These are phyloP conservation scores for Lichtheimia hyalospora DNA, from an alignment of 371 early-diverging fungal genomes.

Conservation along the genomic window DNA sequence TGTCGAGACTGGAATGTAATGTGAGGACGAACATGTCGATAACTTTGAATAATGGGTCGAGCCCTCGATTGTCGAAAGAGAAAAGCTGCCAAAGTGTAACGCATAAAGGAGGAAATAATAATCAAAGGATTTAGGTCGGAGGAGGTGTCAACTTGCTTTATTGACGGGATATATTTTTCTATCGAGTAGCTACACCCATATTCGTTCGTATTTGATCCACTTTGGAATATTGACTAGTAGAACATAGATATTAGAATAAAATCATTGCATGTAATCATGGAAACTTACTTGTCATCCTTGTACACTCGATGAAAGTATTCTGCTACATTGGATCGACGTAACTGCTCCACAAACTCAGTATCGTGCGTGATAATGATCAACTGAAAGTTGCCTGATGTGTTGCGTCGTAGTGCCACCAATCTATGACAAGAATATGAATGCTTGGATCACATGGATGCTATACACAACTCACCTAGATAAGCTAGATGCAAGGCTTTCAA, in stretches of 20 bases:
- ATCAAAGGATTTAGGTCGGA: too few species aligned
- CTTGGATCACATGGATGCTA: too few species aligned
- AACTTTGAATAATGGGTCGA: too few species aligned
- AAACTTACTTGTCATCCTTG: conserved; percentile 67
- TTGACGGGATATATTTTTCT: too few species aligned
- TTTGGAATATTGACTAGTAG: conserved; percentile 5
- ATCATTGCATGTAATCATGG: background rate
- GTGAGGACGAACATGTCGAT: too few species aligned
- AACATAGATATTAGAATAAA: background rate
- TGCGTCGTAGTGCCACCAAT: conserved; percentile 55
- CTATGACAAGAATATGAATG: background rate
- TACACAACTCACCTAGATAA: conserved; percentile 62
- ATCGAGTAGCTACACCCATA: background rate
- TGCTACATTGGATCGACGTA: conserved; percentile 78
- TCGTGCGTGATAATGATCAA: conserved; percentile 99
- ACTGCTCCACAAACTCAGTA: conserved; percentile 91
- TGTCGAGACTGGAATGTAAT: too few species aligned
- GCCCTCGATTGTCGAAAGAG: too few species aligned
- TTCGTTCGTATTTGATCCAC: conserved; percentile 1
- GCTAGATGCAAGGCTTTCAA: conserved; percentile 88
- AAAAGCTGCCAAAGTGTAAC: too few species aligned
- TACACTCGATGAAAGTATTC: conserved; percentile 84
- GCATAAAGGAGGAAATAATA: too few species aligned
- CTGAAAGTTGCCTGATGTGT: conserved; percentile 92
- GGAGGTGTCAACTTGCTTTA: too few species aligned